Evolutionary conservation across 306 rosid species (phyloP).

Genomic region (Pterocarpus santalinus): DNA sequence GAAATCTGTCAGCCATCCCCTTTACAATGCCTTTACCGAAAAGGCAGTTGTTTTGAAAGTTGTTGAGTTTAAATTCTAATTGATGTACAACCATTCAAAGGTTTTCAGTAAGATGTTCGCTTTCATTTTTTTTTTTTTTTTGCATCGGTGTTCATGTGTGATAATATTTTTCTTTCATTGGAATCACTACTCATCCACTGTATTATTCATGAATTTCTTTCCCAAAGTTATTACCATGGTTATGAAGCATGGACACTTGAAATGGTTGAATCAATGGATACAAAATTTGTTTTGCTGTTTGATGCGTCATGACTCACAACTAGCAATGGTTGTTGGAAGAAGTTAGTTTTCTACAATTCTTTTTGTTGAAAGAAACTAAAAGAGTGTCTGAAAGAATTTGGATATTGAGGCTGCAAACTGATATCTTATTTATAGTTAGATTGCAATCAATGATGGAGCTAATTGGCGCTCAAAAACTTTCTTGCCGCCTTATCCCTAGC

Average conservation of each 20-base stretch:
- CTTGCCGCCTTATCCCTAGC: background rate
- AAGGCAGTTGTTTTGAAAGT: conserved; percentile 22
- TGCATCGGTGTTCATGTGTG: conserved; percentile 6
- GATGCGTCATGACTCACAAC: conserved; percentile 17
- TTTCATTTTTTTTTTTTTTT: conserved; percentile 29
- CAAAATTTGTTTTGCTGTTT: conserved; percentile 5
- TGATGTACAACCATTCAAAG: conserved; percentile 24
- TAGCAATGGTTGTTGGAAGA: conserved; percentile 22
- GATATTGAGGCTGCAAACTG: background rate
- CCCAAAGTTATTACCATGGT: background rate
- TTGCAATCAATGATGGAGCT: background rate
- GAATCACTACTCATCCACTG: background rate
- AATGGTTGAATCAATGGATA: conserved; percentile 7
- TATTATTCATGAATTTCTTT: background rate
- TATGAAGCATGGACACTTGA: background rate
- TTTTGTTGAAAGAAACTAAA: background rate
- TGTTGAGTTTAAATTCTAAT: conserved; percentile 20
- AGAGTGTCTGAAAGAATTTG: background rate
- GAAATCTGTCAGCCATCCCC: conserved; percentile 1
- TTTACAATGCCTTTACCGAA: conserved; percentile 18
- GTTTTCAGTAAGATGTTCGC: conserved; percentile 31
- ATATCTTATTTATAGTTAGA: background rate
- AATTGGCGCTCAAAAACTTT: background rate
- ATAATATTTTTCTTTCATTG: background rate
- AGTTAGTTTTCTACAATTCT: conserved; percentile 21